phyloP scores from a whole-genome alignment of 2,329 filamentous ascomycete species.

The Nannizziopsis arthrosporioides region DNA sequence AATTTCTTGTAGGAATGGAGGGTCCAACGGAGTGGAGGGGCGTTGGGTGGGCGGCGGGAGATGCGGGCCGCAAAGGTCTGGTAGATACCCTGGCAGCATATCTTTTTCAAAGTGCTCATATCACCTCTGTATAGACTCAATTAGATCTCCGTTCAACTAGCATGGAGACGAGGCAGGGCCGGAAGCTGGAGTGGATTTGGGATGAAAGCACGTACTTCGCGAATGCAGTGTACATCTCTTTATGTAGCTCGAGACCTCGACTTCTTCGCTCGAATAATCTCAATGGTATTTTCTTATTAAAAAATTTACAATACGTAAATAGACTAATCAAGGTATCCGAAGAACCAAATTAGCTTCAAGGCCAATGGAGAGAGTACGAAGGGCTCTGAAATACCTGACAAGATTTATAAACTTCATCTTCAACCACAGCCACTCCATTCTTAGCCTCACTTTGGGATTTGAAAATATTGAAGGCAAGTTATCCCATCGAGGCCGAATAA shows the following conservation, averaged over 20 bases:
- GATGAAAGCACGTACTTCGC: constrained; percentile 26
- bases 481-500: constrained; percentile 29
- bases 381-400: constrained; percentile 19
- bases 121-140: constrained; percentile 26
- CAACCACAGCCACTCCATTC: constrained; percentile 32
- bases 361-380: neutral
- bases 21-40: constrained; percentile 26
- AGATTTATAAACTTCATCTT: constrained; percentile 27
- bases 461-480: constrained; percentile 33
- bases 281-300: constrained; percentile 26
- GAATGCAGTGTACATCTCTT: constrained; percentile 38
- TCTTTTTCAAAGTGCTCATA: constrained; percentile 23
- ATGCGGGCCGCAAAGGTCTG: constrained; percentile 27
- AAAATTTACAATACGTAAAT: constrained; percentile 25
- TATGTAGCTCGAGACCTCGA: constrained; percentile 33
- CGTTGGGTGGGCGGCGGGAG: constrained; percentile 23
- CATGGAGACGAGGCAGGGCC: constrained; percentile 1
- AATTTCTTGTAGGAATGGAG: constrained; percentile 29
- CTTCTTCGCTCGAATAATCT: constrained; percentile 26
- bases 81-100: constrained; percentile 31
- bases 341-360: neutral
- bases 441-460: constrained; percentile 26
- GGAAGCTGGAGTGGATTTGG: neutral
- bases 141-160: constrained; percentile 6
- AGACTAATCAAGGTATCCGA: constrained; percentile 17